A percentile compares a stretch with the other conserved stretches of the same genome.
These are phyloP conservation scores for Cytospora mali DNA, from an alignment of 2,329 filamentous ascomycete genomes.

Conservation along the genomic window DNA sequence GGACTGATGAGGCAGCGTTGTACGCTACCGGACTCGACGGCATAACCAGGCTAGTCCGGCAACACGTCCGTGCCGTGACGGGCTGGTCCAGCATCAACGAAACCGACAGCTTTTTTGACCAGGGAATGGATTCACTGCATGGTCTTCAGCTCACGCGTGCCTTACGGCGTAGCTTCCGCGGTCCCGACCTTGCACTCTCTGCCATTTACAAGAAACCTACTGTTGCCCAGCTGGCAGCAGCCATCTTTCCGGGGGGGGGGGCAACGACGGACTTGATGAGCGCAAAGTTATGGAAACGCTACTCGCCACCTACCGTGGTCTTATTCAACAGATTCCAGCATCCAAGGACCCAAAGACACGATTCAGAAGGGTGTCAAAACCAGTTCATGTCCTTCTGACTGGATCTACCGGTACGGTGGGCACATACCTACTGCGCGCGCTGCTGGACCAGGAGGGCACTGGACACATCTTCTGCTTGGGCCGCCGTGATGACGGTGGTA, in stretches of 20 bases:
- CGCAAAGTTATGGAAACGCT: slow-evolving; percentile 26
- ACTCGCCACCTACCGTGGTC: slow-evolving; percentile 27
- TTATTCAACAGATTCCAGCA: slow-evolving; percentile 28
- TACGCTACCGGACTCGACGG: slow-evolving; percentile 7
- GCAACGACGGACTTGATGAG: slow-evolving; percentile 17
- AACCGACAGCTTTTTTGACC: slow-evolving; percentile 26
- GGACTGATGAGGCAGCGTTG: not conserved
- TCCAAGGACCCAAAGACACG: not conserved
- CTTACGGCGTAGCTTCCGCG: slow-evolving; percentile 19
- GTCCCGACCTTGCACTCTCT: slow-evolving; percentile 23
- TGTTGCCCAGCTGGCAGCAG: slow-evolving; percentile 27
- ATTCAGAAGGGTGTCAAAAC: not conserved
- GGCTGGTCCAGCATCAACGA: slow-evolving; percentile 24
- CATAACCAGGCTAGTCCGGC: slow-evolving; percentile 13
- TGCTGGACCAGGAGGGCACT: slow-evolving; percentile 28
- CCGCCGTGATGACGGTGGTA: slow-evolving; percentile 31
- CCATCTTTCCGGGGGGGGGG: slow-evolving; percentile 17
- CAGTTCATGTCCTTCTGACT: slow-evolving; percentile 33
- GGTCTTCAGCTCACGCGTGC: slow-evolving; percentile 27
- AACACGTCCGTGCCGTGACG: slow-evolving; percentile 20
- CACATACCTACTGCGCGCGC: slow-evolving; percentile 30
- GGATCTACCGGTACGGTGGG: slow-evolving; percentile 35
- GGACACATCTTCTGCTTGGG: slow-evolving; percentile 36
- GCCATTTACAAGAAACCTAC: slow-evolving; percentile 31
- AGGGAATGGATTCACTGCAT: slow-evolving; percentile 30